Base-by-base conservation (phyloP, 169 alveolate species). In the Besnoitia besnoiti region DNA sequence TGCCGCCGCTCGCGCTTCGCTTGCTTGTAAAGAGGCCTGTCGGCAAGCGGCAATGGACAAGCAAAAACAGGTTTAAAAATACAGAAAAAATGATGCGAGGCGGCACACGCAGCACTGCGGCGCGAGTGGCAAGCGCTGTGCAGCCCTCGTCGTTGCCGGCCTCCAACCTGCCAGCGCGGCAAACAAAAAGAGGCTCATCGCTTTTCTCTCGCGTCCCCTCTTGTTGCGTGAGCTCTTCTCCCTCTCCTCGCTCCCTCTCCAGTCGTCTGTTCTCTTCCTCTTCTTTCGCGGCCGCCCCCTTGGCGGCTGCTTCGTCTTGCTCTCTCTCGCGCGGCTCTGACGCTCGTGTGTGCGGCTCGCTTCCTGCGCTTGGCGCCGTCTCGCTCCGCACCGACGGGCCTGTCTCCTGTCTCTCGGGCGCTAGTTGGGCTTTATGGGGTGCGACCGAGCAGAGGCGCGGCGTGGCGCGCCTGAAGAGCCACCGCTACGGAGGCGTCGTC, bases 401-500 rank as follows among this genome's bases (percentile, higher is more conserved):
- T 19, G 19, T 19, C 19, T 50, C 62, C 62, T 50, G 62, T 19
- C 19, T 50, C 62, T 50, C 19, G 30, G 10, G n/a, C 0, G 7
- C 24, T 10, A 8, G 87, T 37, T 37, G 8, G 7, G 44, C 21
- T 77, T 12, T 35, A 4, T 4, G 37, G 49, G 5, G n/a, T 39
- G 35, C 46, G 40, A 12, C 21, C 14, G 73, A 79, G 47, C 91
- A 82, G 51, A 76, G 88, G 82, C 73, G 96, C 35, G 92, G 82
- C 47, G 97, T 96, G 55, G 94, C 98, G 35, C 96, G 96, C 79
- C 96, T 95, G 51, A 97, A 97, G 91, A 95, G 96, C 44, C 96
- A 94, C 51, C 95, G 97, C 35, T 96, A 95, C 89, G 96, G 96
- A 82, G 98, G 98, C 2, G 94, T 95, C n/a, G 96, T 97, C 37